phyloP scores from a whole-genome alignment of 305 asterid species.

The Fraxinus sp. region DNA sequence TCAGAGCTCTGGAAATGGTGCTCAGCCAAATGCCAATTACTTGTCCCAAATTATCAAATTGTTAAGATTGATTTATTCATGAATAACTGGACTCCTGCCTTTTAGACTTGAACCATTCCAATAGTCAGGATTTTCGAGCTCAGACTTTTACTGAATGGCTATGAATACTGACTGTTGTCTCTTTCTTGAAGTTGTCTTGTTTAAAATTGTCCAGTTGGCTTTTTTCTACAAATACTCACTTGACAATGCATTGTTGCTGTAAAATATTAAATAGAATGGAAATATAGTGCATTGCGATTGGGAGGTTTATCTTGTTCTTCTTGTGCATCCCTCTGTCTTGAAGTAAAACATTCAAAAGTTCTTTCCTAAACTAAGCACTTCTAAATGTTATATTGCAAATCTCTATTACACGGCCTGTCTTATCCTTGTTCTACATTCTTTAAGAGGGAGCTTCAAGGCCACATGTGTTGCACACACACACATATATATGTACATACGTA shows the following conservation, averaged over 20 bases:
- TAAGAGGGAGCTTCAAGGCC: background rate
- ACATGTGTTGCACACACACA: too few relatives aligned
- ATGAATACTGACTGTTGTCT: background rate
- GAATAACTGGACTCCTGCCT: background rate
- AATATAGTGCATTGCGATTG: background rate
- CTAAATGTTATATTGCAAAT: background rate
- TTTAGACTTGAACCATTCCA: background rate
- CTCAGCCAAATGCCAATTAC: background rate
- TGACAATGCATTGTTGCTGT: background rate
- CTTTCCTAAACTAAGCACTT: background rate
- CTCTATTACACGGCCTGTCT: background rate
- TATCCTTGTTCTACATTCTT: background rate
- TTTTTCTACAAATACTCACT: background rate
- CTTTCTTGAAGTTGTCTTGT: background rate
- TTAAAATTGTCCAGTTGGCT: background rate
- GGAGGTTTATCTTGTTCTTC: conserved; percentile 9
- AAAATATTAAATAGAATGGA: background rate
- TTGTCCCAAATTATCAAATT: background rate
- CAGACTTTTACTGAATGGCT: background rate
- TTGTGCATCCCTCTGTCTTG: background rate
- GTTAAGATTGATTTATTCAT: background rate
- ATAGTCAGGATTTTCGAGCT: background rate
- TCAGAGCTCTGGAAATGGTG: background rate
- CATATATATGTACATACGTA: too few relatives aligned
- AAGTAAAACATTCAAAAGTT: background rate